These are phyloP conservation scores for Microbotryum violaceum DNA, from an alignment of 1,284 basidiomycete species.

Conservation along the genomic window DNA sequence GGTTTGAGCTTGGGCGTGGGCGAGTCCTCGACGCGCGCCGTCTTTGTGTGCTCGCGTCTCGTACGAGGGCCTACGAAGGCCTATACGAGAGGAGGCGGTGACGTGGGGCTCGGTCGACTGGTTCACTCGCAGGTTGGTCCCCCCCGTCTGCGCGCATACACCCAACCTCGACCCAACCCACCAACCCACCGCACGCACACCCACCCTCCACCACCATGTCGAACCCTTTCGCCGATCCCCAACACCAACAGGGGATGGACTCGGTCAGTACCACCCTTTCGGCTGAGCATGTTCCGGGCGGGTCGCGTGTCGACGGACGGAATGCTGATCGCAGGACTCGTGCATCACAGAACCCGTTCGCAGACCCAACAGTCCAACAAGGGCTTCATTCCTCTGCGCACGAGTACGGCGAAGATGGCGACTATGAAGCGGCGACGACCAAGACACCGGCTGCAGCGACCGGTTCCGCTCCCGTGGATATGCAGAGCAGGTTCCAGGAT, in stretches of 20 bases:
- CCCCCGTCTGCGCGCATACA: no score
- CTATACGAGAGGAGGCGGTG: no score
- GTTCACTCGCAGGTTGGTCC: no score
- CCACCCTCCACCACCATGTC: constrained; percentile 25
- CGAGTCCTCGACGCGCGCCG: no score
- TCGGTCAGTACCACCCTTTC: not conserved
- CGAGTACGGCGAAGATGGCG: constrained; percentile 8
- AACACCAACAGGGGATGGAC: constrained; percentile 25
- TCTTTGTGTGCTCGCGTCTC: no score
- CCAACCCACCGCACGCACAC: no score
- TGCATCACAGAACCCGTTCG: constrained; percentile 38
- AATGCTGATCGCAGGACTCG: not conserved
- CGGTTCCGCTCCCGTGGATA: constrained; percentile 40
- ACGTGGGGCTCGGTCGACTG: no score
- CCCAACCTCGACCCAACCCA: no score
- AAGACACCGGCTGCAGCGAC: not conserved
- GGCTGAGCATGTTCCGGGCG: not conserved
- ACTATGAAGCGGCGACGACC: not conserved
- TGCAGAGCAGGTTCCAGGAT: constrained; percentile 51
- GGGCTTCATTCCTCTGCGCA: constrained; percentile 5
- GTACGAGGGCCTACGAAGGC: no score
- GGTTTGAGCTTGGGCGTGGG: no score
- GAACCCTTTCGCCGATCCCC: constrained; percentile 75
- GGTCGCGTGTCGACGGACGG: not conserved
- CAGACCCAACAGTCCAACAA: constrained; percentile 39